A percentile compares a stretch with the other conserved stretches of the same genome.
Evolutionary conservation across 148 eudicot species (phyloP).

Genomic region (Dianthus caryophyllus): DNA sequence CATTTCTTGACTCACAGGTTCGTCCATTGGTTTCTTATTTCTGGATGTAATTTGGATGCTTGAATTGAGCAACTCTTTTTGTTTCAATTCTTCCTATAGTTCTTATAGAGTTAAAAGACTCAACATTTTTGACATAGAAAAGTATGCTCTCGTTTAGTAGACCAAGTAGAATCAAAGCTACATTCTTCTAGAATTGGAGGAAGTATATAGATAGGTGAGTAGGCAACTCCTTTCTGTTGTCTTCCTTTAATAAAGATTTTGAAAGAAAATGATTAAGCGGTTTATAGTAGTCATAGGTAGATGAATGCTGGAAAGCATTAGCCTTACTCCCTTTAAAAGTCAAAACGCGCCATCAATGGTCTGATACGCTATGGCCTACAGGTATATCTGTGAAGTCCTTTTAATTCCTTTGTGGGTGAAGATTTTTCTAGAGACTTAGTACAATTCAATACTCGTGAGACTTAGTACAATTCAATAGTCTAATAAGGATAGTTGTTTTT

Average conservation of each 20-base stretch:
- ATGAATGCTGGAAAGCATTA: background rate
- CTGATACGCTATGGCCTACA: background rate
- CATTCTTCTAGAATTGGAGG: no score
- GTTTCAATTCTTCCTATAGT: background rate
- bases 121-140: no score
- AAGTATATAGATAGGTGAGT: no score
- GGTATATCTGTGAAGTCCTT: background rate
- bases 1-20: slow-evolving; percentile 95
- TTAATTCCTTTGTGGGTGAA: no score
- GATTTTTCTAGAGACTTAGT: background rate
- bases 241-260: background rate
- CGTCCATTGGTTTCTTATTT: background rate
- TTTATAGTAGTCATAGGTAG: background rate
- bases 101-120: no score
- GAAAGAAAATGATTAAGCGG: background rate
- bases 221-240: background rate
- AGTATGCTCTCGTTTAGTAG: no score
- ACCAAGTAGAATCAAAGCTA: no score
- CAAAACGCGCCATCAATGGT: background rate
- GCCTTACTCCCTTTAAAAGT: background rate
- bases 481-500: no score
- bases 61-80: background rate
- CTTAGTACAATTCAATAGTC: no score
- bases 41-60: background rate
- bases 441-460: background rate